A percentile compares a stretch with the other conserved stretches of the same genome.
Conservation (phyloP, 805 yeast species). For the Wickerhamiella bombiphila region DNA sequence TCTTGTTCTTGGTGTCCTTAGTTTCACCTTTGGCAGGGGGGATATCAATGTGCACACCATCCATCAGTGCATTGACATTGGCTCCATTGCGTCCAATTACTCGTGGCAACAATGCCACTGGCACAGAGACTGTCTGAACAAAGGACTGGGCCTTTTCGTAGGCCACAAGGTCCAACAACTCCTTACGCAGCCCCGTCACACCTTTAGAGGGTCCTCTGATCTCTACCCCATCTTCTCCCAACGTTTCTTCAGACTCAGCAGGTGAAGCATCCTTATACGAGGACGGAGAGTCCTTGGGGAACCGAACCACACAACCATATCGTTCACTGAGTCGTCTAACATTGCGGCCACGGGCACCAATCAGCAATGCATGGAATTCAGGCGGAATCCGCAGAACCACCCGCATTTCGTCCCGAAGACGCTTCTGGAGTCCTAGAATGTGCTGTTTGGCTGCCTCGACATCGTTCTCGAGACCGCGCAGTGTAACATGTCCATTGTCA, state of each 20-base stretch:
- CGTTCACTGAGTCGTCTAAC: conserved; percentile 76
- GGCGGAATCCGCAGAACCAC: conserved; percentile 54
- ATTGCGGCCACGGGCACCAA: conserved; percentile 72
- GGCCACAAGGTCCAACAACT: conserved; percentile 57
- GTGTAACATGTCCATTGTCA: conserved; percentile 38
- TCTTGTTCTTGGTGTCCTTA: neutral
- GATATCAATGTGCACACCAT: conserved; percentile 33
- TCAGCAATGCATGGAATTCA: conserved; percentile 64
- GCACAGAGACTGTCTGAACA: conserved; percentile 48
- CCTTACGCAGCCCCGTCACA: conserved; percentile 29
- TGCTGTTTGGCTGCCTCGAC: conserved; percentile 56
- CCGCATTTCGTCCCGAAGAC: conserved; percentile 69
- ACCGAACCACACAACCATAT: conserved; percentile 65
- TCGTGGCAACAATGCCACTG: conserved; percentile 60
- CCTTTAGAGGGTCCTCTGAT: conserved; percentile 60
- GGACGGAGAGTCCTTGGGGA: conserved; percentile 34
- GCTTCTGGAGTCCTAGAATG: conserved; percentile 45
- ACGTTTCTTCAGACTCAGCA: conserved; percentile 4
- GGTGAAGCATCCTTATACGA: neutral
- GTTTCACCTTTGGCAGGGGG: conserved; percentile 15
- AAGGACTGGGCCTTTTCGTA: conserved; percentile 81
- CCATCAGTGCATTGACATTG: conserved; percentile 59
- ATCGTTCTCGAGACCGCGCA: conserved; percentile 67
- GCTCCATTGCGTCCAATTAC: conserved; percentile 87
- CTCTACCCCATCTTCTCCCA: conserved; percentile 30